phyloP scores from a whole-genome alignment of 768 basidiomycete species.

The Auricularia heimuer region DNA sequence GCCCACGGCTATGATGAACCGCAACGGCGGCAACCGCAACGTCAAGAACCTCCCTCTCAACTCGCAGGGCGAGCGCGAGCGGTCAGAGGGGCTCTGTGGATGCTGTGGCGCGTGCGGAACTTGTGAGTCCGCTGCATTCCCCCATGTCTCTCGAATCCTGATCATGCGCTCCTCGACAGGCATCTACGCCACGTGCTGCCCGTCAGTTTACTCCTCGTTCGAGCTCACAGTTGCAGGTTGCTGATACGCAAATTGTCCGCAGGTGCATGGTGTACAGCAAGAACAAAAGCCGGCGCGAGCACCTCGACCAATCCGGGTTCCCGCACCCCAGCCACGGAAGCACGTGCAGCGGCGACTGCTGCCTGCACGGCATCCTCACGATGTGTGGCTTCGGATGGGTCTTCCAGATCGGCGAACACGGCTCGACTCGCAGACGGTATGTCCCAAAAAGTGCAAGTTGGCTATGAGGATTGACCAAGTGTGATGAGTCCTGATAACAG shows the following conservation, averaged over 20 bases:
- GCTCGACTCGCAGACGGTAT: slow-evolving; percentile 33
- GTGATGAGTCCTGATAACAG: no score
- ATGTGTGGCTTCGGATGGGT: slow-evolving; percentile 22
- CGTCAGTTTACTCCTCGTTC: slow-evolving; percentile 29
- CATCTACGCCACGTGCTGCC: slow-evolving; percentile 18
- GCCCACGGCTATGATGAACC: background rate
- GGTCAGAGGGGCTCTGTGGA: slow-evolving; percentile 18
- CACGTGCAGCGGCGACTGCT: slow-evolving; percentile 13
- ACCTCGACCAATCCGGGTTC: slow-evolving; percentile 21
- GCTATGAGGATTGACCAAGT: no score
- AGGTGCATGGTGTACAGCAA: slow-evolving; percentile 27
- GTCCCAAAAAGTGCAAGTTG: no score
- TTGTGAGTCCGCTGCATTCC: slow-evolving; percentile 12
- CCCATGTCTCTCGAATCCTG: no score
- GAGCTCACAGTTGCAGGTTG: background rate
- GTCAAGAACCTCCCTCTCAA: slow-evolving; percentile 17
- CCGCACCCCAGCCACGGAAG: slow-evolving; percentile 30
- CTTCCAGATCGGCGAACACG: slow-evolving; percentile 29
- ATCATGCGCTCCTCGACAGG: background rate
- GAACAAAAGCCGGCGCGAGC: slow-evolving; percentile 25
- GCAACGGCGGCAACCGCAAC: slow-evolving; percentile 20
- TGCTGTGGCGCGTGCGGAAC: slow-evolving; percentile 17
- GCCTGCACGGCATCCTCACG: slow-evolving; percentile 8
- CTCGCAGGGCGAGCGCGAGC: slow-evolving; percentile 23
- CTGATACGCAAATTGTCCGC: background rate